These are phyloP conservation scores for Ascochyta pisi DNA, from an alignment of 2,329 filamentous ascomycete species.

Conservation along the genomic window DNA sequence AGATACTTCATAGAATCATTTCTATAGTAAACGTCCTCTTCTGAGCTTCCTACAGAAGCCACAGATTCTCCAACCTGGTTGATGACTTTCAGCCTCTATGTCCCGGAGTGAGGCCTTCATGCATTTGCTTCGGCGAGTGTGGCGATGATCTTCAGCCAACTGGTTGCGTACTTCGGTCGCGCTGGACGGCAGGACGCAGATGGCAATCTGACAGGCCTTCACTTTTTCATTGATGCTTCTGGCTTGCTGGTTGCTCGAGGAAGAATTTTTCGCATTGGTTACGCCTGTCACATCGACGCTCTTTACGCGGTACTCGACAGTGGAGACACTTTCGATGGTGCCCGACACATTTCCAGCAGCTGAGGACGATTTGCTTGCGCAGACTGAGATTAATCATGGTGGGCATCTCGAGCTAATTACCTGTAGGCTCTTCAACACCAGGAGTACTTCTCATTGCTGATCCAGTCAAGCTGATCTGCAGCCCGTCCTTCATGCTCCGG, in stretches of 20 bases:
- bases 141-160: conserved; percentile 94
- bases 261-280: conserved; percentile 27
- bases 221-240: conserved; percentile 45
- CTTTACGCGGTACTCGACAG: neutral
- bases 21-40: conserved; percentile 96
- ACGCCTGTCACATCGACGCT: neutral
- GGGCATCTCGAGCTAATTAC: neutral
- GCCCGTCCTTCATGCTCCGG: conserved; percentile 50
- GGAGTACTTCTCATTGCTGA: conserved; percentile 77
- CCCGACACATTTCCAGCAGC: too few species aligned
- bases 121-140: conserved; percentile 78
- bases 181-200: conserved; percentile 79
- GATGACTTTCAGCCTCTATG: conserved; percentile 85
- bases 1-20: conserved; percentile 57
- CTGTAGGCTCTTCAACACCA: conserved; percentile 65
- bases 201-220: conserved; percentile 80
- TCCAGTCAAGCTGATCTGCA: conserved; percentile 68
- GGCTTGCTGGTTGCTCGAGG: conserved; percentile 43
- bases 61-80: conserved; percentile 89
- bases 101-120: conserved; percentile 83
- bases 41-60: conserved; percentile 92
- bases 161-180: conserved; percentile 77
- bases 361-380: too few species aligned
- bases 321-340: neutral
- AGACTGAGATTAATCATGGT: too few species aligned